Base-by-base conservation (phyloP, 305 asterid genomes). In the Andrographis paniculata region DNA sequence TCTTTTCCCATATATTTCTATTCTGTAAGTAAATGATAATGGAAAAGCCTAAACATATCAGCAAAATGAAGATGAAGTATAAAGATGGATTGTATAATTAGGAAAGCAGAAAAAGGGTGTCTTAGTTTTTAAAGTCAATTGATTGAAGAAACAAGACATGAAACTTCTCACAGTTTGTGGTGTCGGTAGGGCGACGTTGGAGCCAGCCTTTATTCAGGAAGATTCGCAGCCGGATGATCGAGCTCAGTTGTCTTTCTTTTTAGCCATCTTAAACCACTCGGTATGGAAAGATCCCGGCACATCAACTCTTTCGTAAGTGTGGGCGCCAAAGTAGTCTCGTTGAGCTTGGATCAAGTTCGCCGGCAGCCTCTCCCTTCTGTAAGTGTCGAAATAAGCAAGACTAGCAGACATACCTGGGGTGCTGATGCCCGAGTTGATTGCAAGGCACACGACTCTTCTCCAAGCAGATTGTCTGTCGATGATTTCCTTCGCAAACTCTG, bases 321-420 rank as follows among this genome's bases (percentile, higher is more conserved):
- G 98, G 49, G 98, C 98, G 17, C 98, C 95, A 43, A 85, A 89
- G 52, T 89, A 89, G 64, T 89, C 98, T 55, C 98, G 62, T 55
- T 91, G 98, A 56, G 98, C 94, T 27, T 86, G 98, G 17, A 91
- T 88, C 84, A 91, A 58, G 58, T 91, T 91, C 16, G 98, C 98
- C 1, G 98, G 95, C 61, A 86, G 62, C 20, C 92, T 76, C 62
- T 41, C 94, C 82, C 98, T 78, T 53, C 98, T 64, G 53, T 89
- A 89, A 0, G 94, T 72, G 60, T 89, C 98, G 28, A 86, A 89
- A 52, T 89, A 91, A 38, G 98, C 96, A 59, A 89, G 93, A 64
- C 95, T 85, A 42, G 95, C 74, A 14, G 93, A 85, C 98, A 89
- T 89, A 52, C 98, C 95, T 0, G 98, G 98, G 13, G 95, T 89